A percentile compares a stretch with the other conserved stretches of the same genome.
Conservation (phyloP, 305 asterid species). For the Fraxinus sp. region DNA sequence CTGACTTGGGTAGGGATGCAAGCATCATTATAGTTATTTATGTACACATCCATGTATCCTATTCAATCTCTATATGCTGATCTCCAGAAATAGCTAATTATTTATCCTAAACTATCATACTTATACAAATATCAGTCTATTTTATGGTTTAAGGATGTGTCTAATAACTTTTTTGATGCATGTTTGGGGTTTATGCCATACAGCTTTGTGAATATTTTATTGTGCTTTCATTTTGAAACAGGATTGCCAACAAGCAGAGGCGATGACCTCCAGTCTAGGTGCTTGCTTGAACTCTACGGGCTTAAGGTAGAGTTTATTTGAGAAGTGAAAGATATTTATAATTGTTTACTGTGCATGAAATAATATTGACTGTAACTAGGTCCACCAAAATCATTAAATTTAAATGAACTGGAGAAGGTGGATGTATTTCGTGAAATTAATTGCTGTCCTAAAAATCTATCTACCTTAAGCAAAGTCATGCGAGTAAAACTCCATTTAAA, state of each 20-base stretch:
- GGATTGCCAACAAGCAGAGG: conserved; percentile 93
- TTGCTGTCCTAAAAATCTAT: not conserved
- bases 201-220: conserved; percentile 15
- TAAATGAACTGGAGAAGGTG: conserved; percentile 1
- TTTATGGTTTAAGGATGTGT: not conserved
- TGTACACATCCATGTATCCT: not conserved
- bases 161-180: not conserved
- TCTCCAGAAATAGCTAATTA: not conserved
- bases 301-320: conserved; percentile 66
- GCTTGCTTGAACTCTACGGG: conserved; percentile 96
- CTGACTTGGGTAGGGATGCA: conserved; percentile 1
- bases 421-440: conserved; percentile 1
- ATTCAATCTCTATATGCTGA: not conserved
- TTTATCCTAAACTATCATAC: not conserved
- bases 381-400: not conserved
- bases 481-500: conserved; percentile 3
- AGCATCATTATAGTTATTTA: not conserved
- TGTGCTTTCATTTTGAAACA: conserved; percentile 39
- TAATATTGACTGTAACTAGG: conserved; percentile 8
- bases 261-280: conserved; percentile 94
- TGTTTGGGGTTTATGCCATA: conserved; percentile 1
- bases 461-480: not conserved
- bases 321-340: not conserved
- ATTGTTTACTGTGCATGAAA: not conserved
- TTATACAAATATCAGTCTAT: not conserved